Percentiles rank a stretch among this genome's conserved stretches.
Conservation (phyloP, 2,329 filamentous ascomycete species). For the Claviceps capensis region DNA sequence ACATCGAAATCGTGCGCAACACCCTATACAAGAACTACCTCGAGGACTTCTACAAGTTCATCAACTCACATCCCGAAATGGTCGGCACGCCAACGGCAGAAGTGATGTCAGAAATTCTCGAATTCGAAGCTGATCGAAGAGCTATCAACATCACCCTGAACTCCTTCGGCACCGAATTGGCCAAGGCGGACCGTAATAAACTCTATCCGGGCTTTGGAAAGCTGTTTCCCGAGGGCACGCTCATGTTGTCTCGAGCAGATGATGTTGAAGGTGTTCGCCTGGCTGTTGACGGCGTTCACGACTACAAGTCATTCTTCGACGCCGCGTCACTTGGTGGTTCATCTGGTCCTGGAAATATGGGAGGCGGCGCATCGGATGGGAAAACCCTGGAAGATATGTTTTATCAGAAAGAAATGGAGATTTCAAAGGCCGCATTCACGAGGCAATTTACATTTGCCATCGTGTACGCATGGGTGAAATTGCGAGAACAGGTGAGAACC, state of each 20-base stretch:
- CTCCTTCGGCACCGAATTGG: constrained; percentile 92
- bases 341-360: constrained; percentile 70
- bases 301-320: constrained; percentile 95
- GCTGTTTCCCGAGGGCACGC: constrained; percentile 82
- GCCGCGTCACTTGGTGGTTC: constrained; percentile 65
- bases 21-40: constrained; percentile 99
- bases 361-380: constrained; percentile 63
- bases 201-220: constrained; percentile 86
- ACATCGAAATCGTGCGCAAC: constrained; percentile 98
- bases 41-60: constrained; percentile 91
- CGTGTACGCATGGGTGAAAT: constrained; percentile 94
- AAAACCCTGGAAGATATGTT: constrained; percentile 95
- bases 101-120: constrained; percentile 88
- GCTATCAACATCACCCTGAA: constrained; percentile 99
- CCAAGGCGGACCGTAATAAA: constrained; percentile 88
- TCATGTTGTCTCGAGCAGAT: constrained; percentile 90
- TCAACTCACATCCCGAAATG: constrained; percentile 80
- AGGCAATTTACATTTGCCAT: constrained; percentile 90
- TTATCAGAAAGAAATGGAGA: constrained; percentile 99
- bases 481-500: constrained; percentile 77
- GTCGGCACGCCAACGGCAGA: constrained; percentile 78
- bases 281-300: constrained; percentile 81
- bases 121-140: constrained; percentile 91
- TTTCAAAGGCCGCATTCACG: constrained; percentile 89
- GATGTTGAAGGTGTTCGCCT: constrained; percentile 88